Evolutionary conservation across 495 filamentous ascomycete species (phyloP).

Genomic region (Apiosordaria backusii): DNA sequence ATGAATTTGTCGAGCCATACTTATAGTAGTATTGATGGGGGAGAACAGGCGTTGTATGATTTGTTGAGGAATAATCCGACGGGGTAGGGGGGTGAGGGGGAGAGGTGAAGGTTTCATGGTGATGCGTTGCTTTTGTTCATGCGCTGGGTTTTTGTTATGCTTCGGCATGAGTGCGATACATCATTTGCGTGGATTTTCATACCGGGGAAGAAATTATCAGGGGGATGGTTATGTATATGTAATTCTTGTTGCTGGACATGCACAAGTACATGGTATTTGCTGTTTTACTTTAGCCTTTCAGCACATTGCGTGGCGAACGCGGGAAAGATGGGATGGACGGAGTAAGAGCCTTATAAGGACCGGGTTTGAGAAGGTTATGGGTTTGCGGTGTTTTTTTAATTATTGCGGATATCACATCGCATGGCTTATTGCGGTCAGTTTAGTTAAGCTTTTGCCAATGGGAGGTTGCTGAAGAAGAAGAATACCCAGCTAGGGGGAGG

Average conservation of each 20-base stretch:
- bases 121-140: not conserved
- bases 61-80: slow-evolving; percentile 20
- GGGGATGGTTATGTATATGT: not conserved
- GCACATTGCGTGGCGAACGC: not conserved
- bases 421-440: not conserved
- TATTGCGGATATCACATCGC: not conserved
- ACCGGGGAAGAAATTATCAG: not conserved
- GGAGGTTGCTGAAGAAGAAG: not conserved
- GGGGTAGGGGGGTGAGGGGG: not conserved
- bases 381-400: not conserved
- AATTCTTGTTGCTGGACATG: not conserved
- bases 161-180: no score
- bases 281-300: not conserved
- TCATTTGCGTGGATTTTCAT: not conserved
- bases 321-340: not conserved
- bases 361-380: not conserved
- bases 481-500: not conserved
- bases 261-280: not conserved
- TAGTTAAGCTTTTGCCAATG: not conserved
- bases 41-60: slow-evolving; percentile 27
- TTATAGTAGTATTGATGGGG: slow-evolving; percentile 31
- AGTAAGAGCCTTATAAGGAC: not conserved
- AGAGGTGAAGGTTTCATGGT: not conserved
- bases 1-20: slow-evolving; percentile 34
- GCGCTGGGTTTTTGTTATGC: not conserved